These are phyloP conservation scores for Cupressus sempervirens DNA, from an alignment of 75 land plant genomes.

Conservation along the genomic window DNA sequence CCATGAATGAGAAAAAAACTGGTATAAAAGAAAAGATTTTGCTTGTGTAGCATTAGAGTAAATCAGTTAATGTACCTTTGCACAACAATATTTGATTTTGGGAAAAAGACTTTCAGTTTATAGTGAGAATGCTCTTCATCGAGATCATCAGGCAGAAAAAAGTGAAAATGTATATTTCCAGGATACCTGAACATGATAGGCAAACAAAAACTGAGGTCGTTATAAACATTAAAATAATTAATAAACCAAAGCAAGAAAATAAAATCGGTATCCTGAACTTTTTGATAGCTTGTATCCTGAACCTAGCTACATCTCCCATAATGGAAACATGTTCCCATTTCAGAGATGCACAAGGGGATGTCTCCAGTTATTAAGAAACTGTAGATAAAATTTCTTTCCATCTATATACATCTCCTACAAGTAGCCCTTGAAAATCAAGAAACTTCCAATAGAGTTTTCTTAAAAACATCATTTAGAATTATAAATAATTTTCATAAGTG, in stretches of 20 bases:
- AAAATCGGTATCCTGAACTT: not conserved
- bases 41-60: not conserved
- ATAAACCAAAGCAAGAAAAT: not conserved
- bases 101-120: conserved; percentile 28
- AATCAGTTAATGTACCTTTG: conserved; percentile 20
- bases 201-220: not conserved
- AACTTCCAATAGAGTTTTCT: no score
- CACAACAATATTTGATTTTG: conserved; percentile 27
- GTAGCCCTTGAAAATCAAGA: no score
- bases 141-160: conserved; percentile 28
- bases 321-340: no score
- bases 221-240: not conserved
- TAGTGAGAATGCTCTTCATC: conserved; percentile 21
- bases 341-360: no score
- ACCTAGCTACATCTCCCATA: no score
- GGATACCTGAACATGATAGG: conserved; percentile 19
- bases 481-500: no score
- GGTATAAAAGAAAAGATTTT: not conserved
- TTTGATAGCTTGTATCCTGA: no score
- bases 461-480: no score
- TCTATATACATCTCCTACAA: no score
- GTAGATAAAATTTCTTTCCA: no score
- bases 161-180: conserved; percentile 24
- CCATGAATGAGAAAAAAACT: not conserved
- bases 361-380: no score